Evolutionary conservation across 73 alveolate genomes (phyloP), one percentile per base, ranked within the genome.

Genomic region (Uronychia binucleata): DNA sequence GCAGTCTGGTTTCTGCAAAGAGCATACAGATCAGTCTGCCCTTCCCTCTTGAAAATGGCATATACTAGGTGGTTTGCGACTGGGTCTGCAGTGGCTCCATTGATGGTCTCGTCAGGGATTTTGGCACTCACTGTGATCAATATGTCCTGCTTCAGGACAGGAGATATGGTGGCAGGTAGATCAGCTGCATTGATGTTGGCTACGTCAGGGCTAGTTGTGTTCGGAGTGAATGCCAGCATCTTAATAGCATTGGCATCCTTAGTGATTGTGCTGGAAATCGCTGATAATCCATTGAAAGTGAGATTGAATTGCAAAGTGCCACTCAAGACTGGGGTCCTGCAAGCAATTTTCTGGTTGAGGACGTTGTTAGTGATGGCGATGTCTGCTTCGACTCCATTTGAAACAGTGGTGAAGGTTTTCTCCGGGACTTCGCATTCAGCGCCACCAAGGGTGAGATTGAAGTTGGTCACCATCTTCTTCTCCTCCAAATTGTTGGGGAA

Each of bases 401-500:
- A 5, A 46, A 11, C 67, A 46, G 5, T 19, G 19, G 19, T 46
- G 19, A 46, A 46, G 19, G 67, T 46, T 19, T 46, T 19, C 19
- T 46, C 19, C 19, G 67, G 67, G 19, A 46, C 19, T 5, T 5
- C 19, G 67, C 67, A 46, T 46, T 46, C 67, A 46, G 5, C 19
- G 19, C 19, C 67, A 11, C 67, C 67, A 46, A 46, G 67, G 5
- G 19, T 11, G n/a, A 46, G n/a, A 11, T 46, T 46, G 67, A 46
- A 46, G 19, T 46, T 67, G 28, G 31, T 27, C 26, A 84, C 34
- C 14, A 75, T 57, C 46, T 78, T 77, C 33, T 80, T 78, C 29
- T 84, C 86, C 11, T 29, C 5, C n/a, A 76, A 33, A 77, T 19
- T 28, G 31, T 75, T 35, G 25, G 91, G 91, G 77, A 84, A 77